Base-by-base conservation (phyloP, 116 monocot genomes). In the Trichopus zeylanicus region DNA sequence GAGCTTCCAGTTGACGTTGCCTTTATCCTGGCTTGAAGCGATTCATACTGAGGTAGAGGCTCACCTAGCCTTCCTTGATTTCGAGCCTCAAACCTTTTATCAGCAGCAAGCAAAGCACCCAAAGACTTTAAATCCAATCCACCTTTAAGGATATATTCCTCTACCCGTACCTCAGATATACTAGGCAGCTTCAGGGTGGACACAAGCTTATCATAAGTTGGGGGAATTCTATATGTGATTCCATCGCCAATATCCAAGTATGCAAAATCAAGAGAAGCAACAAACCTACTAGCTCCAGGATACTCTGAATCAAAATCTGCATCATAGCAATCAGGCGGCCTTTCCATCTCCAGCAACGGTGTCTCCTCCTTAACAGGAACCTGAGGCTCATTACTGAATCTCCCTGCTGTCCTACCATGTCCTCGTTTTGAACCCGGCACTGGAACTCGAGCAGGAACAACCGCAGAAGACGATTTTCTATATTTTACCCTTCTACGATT, bases 231-330 rank as follows among this genome's bases (percentile, higher is more conserved):
- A 60, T 97, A 97, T 46, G 72, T 74, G 46, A 91, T 78, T 22
- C 82, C 91, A 46, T 97, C 84, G 19, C 97, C 91, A 37, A 97
- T 79, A 65, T 97, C 97, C 69, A 97, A 62, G 67, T 84, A 91
- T 53, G 79, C 52, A 56, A 76, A 81, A 60, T 87, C 81, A 4
- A 77, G 8, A 26, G 81, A 68, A 23, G 84, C 67, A 31, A 59
- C 54, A 61, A 68, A 55, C 53, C 74, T 81, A 73, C 35, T 69
- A 24, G 54, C 59, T 46, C 67, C 65, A 59, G 65, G 71, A 67
- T 78, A 78, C 29, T 77, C 79, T 3, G 66, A 72, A 38, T 67
- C 65, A 59, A 67, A 67, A 42, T 82, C 70, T 6, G 31, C 34
- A 19, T 65, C 80, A 65, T 70, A 73, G 34, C 74, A 73, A 23